Evolutionary conservation across 2,329 filamentous ascomycete species (phyloP).

Genomic region (Cadophora gregata): DNA sequence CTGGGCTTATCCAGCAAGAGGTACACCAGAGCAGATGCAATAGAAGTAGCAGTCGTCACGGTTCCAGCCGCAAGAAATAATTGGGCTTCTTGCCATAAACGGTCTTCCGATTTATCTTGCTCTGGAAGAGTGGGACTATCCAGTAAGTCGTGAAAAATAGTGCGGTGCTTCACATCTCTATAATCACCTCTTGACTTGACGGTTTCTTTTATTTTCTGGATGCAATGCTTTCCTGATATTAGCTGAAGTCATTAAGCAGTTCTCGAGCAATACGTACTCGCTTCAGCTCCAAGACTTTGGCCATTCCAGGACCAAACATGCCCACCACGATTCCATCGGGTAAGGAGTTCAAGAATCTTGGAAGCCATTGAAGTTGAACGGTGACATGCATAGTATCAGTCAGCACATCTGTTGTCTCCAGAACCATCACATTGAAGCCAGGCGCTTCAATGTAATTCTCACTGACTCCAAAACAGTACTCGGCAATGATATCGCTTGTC

Average conservation of each 20-base stretch:
- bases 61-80: conserved; percentile 48
- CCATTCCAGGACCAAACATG: conserved; percentile 24
- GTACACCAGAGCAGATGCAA: conserved; percentile 43
- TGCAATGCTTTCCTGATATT: conserved; percentile 5
- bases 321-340: conserved; percentile 18
- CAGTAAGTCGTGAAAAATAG: conserved; percentile 39
- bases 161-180: conserved; percentile 25
- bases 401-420: conserved; percentile 25
- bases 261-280: not conserved
- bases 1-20: conserved; percentile 39
- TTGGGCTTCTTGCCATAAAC: conserved; percentile 49
- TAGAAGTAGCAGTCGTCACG: conserved; percentile 46
- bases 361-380: conserved; percentile 23
- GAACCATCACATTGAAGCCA: conserved; percentile 25
- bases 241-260: not conserved
- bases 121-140: conserved; percentile 46
- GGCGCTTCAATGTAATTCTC: conserved; percentile 29
- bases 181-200: conserved; percentile 20
- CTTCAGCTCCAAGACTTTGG: conserved; percentile 20
- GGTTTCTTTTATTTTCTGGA: conserved; percentile 25
- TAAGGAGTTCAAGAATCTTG: conserved; percentile 14
- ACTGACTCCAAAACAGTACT: conserved; percentile 38
- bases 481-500: conserved; percentile 37
- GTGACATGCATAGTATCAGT: conserved; percentile 24
- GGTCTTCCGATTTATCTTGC: conserved; percentile 45